phyloP scores from a whole-genome alignment of 768 basidiomycete genomes.

The Kwoniella pini region DNA sequence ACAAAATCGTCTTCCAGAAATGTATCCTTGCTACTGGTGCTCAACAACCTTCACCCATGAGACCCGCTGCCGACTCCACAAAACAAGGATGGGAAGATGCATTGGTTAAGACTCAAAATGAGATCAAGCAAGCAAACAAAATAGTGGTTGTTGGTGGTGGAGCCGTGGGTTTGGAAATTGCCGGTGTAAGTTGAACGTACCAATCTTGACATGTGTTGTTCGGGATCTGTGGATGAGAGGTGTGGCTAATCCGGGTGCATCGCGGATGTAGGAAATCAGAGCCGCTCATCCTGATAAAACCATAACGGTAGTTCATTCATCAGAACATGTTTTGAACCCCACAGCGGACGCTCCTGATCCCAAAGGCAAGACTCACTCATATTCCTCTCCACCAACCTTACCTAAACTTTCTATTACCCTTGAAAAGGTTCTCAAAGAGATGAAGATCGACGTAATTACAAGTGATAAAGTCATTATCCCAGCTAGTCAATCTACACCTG shows the following conservation, averaged over 20 bases:
- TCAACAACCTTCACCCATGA: constrained; percentile 39
- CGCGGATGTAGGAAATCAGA: constrained; percentile 34
- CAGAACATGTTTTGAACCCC: constrained; percentile 25
- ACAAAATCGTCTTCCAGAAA: constrained; percentile 28
- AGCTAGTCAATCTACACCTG: constrained; percentile 1
- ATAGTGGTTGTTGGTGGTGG: constrained; percentile 72
- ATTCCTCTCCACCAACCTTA: constrained; percentile 17
- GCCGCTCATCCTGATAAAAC: constrained; percentile 24
- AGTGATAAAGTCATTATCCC: constrained; percentile 33
- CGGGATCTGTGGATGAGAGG: no score
- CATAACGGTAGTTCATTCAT: constrained; percentile 38
- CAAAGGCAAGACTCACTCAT: constrained; percentile 8
- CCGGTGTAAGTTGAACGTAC: constrained; percentile 36
- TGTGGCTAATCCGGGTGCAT: no score
- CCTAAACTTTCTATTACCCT: constrained; percentile 29
- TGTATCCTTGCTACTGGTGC: constrained; percentile 43
- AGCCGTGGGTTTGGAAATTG: constrained; percentile 63
- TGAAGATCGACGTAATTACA: constrained; percentile 31
- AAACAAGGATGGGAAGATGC: constrained; percentile 6
- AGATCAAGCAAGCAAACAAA: constrained; percentile 58
- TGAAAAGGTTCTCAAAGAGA: constrained; percentile 21
- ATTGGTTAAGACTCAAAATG: constrained; percentile 56
- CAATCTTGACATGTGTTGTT: no score
- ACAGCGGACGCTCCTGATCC: neutral
- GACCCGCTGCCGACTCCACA: constrained; percentile 19